Evolutionary conservation across 2,329 filamentous ascomycete genomes (phyloP).

Genomic region (Pseudogymnoascus destructans): DNA sequence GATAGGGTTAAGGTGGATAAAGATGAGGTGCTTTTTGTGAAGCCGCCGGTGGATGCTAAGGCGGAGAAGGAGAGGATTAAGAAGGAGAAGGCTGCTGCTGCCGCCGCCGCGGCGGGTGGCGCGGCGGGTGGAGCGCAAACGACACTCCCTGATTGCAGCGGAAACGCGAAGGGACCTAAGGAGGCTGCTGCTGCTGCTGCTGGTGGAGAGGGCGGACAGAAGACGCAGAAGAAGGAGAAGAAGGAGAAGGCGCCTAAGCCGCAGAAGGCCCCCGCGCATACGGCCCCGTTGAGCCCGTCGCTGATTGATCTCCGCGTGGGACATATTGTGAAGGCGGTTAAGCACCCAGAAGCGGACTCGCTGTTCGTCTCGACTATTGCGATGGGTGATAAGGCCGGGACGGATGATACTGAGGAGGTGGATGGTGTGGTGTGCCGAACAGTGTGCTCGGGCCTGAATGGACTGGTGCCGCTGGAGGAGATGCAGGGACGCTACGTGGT

Average conservation of each 20-base stretch:
- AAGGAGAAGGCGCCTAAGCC: slow-evolving; percentile 77
- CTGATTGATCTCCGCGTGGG: slow-evolving; percentile 93
- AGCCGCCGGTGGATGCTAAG: slow-evolving; percentile 80
- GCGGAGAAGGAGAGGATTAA: slow-evolving; percentile 94
- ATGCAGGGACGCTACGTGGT: slow-evolving; percentile 96
- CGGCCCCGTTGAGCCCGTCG: slow-evolving; percentile 66
- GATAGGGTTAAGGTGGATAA: slow-evolving; percentile 71
- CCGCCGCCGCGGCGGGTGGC: slow-evolving; percentile 35
- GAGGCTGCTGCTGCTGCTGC: slow-evolving; percentile 28
- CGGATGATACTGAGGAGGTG: slow-evolving; percentile 80
- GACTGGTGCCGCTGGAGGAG: slow-evolving; percentile 79
- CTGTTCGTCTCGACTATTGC: slow-evolving; percentile 93
- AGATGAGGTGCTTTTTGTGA: slow-evolving; percentile 72
- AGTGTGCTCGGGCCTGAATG: slow-evolving; percentile 93
- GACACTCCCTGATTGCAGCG: slow-evolving; percentile 43
- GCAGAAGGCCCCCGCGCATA: slow-evolving; percentile 49
- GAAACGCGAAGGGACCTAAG: slow-evolving; percentile 36
- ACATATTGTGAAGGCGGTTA: slow-evolving; percentile 90
- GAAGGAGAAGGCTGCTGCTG: slow-evolving; percentile 77
- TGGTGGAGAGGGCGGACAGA: slow-evolving; percentile 29
- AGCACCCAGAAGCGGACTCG: slow-evolving; percentile 93
- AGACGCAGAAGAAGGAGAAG: slow-evolving; percentile 68
- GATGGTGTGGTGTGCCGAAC: slow-evolving; percentile 87
- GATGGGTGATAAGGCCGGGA: slow-evolving; percentile 74
- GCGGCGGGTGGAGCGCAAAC: slow-evolving; percentile 31